Evolutionary conservation across 768 basidiomycete species (phyloP).

Genomic region (Royoungia palumana): DNA sequence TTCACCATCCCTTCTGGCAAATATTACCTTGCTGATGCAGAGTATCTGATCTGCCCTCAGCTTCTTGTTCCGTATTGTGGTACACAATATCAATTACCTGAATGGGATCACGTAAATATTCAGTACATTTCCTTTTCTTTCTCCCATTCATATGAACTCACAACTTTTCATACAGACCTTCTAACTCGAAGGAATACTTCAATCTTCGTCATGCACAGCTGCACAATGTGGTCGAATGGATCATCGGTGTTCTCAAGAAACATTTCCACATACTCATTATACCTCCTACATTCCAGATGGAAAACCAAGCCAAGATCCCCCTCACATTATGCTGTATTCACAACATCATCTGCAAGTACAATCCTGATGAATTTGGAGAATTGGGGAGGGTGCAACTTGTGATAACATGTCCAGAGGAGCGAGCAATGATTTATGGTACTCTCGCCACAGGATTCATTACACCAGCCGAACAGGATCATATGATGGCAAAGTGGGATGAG

Average conservation of each 20-base stretch:
- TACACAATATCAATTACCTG: not conserved
- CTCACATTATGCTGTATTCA: not conserved
- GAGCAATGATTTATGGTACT: not conserved
- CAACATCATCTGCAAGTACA: not conserved
- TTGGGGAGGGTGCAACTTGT: not conserved
- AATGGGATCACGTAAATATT: not conserved
- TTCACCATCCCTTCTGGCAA: too few relatives aligned
- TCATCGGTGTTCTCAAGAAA: not conserved
- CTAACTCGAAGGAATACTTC: not conserved
- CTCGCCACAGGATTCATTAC: not conserved
- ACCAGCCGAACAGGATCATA: not conserved
- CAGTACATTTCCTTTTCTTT: not conserved
- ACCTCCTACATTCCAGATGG: not conserved
- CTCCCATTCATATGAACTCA: not conserved
- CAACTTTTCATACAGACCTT: not conserved
- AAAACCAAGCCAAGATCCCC: too few relatives aligned
- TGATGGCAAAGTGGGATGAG: not conserved
- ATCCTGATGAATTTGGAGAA: not conserved
- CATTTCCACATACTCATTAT: not conserved
- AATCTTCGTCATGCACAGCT: not conserved
- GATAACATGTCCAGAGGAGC: not conserved
- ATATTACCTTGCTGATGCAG: not conserved
- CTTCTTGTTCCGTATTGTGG: not conserved
- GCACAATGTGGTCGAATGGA: not conserved
- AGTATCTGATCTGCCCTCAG: not conserved